Percentiles rank a stretch among this genome's conserved stretches.
These are phyloP conservation scores for Juncus effusus DNA, from an alignment of 176 grass and related monocot species.

Conservation along the genomic window DNA sequence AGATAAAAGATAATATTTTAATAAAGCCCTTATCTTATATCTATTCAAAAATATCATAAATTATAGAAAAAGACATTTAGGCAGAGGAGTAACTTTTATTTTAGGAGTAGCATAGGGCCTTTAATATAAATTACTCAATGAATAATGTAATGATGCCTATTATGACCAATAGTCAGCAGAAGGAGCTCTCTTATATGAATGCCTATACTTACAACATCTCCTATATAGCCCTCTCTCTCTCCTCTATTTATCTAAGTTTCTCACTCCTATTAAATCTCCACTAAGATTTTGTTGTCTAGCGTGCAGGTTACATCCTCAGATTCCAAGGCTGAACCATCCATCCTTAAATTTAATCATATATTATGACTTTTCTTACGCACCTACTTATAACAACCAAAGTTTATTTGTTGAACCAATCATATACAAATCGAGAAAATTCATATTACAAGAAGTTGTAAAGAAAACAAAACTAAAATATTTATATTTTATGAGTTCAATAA, in stretches of 20 bases:
- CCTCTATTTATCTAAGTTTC: neutral
- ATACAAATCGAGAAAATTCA: too few relatives aligned
- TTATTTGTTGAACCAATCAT: too few relatives aligned
- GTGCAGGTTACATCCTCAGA: constrained; percentile 30
- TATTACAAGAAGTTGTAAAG: too few relatives aligned
- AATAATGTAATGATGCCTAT: too few relatives aligned
- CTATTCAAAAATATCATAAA: neutral
- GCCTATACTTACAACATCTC: neutral
- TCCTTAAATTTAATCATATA: neutral
- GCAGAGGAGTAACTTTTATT: too few relatives aligned
- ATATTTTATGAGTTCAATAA: too few relatives aligned
- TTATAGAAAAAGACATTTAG: neutral
- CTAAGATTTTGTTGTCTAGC: constrained; percentile 30
- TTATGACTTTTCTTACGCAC: too few relatives aligned
- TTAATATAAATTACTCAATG: too few relatives aligned
- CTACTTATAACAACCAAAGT: too few relatives aligned
- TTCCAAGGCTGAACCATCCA: constrained; percentile 7
- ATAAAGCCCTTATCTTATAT: neutral
- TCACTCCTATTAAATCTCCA: constrained; percentile 7
- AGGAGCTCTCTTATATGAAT: neutral
- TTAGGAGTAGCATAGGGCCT: too few relatives aligned
- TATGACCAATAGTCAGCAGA: constrained; percentile 3
- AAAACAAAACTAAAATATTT: too few relatives aligned
- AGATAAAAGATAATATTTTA: neutral
- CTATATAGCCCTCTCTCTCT: neutral